Evolutionary conservation across 306 rosid genomes (phyloP).

Genomic region (Castanea sativa): DNA sequence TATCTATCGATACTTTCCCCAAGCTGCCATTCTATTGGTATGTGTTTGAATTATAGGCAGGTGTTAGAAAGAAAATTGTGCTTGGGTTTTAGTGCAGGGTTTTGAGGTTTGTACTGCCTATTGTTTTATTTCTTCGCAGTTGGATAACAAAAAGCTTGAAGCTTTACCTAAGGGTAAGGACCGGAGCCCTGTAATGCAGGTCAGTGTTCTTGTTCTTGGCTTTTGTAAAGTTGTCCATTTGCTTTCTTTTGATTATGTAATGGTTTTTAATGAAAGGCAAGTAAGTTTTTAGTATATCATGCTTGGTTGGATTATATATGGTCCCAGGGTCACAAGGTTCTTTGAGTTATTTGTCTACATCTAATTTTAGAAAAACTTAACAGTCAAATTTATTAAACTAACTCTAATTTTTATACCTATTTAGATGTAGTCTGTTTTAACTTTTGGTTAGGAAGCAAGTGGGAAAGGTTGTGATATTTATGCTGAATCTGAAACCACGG

Average conservation of each 20-base stretch:
- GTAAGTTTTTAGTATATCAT: neutral
- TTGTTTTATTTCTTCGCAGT: slow-evolving; percentile 35
- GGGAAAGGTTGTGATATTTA: neutral
- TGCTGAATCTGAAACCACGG: neutral
- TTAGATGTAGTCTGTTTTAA: neutral
- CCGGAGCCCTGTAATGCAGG: slow-evolving; percentile 72
- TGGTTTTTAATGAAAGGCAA: neutral
- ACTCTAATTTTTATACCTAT: neutral
- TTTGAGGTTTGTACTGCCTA: neutral
- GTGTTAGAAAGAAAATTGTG: neutral
- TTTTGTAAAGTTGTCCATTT: slow-evolving; percentile 1
- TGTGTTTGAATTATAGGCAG: slow-evolving; percentile 6
- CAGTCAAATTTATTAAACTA: neutral
- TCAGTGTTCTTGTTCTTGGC: slow-evolving; percentile 27
- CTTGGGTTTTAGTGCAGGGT: neutral
- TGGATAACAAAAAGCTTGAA: slow-evolving; percentile 83
- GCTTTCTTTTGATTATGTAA: neutral
- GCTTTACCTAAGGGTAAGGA: slow-evolving; percentile 70
- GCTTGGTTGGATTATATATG: neutral
- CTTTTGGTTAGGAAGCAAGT: neutral
- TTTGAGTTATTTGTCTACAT: neutral
- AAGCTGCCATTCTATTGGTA: slow-evolving; percentile 88
- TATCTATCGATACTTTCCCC: slow-evolving; percentile 78
- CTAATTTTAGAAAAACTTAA: neutral
- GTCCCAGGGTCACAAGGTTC: neutral